phyloP scores from a whole-genome alignment of 441 rosid genomes.

The Populus hybrid region DNA sequence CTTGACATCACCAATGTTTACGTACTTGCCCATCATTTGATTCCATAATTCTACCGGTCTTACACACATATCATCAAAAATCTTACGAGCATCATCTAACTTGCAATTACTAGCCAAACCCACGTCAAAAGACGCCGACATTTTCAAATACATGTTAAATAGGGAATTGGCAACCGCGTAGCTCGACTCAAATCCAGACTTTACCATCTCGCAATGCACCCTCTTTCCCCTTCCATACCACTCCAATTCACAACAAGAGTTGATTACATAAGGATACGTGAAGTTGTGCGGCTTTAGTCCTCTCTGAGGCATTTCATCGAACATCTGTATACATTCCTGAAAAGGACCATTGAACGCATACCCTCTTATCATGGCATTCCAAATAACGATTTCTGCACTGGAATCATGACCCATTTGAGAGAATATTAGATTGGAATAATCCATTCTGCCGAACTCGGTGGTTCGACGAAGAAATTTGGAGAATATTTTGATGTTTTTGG shows the following conservation, averaged over 20 bases:
- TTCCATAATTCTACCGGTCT: conserved; percentile 68
- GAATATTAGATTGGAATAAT: conserved; percentile 26
- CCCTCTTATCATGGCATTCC: conserved; percentile 38
- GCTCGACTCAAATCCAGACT: conserved; percentile 25
- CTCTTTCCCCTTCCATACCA: conserved; percentile 10
- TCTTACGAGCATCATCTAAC: conserved; percentile 42
- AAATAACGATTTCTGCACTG: conserved; percentile 14
- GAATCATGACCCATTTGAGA: conserved; percentile 19
- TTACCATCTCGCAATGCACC: conserved; percentile 23
- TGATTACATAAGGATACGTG: conserved; percentile 32
- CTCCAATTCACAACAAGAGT: conserved; percentile 26
- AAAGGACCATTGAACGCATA: conserved; percentile 31
- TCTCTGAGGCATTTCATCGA: conserved; percentile 31
- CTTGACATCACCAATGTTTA: conserved; percentile 47
- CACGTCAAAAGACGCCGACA: not conserved
- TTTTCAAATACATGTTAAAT: conserved; percentile 27
- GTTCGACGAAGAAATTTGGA: conserved; percentile 34
- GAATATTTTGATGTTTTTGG: conserved; percentile 16
- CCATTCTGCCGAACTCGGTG: conserved; percentile 40
- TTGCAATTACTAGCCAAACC: not conserved
- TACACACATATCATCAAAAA: conserved; percentile 65
- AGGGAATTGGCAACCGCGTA: conserved; percentile 24
- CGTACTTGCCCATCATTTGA: conserved; percentile 56
- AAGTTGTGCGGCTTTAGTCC: conserved; percentile 30
- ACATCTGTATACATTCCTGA: conserved; percentile 20